Conservation (phyloP, 495 filamentous ascomycete genomes). For the Tuber magnatum region DNA sequence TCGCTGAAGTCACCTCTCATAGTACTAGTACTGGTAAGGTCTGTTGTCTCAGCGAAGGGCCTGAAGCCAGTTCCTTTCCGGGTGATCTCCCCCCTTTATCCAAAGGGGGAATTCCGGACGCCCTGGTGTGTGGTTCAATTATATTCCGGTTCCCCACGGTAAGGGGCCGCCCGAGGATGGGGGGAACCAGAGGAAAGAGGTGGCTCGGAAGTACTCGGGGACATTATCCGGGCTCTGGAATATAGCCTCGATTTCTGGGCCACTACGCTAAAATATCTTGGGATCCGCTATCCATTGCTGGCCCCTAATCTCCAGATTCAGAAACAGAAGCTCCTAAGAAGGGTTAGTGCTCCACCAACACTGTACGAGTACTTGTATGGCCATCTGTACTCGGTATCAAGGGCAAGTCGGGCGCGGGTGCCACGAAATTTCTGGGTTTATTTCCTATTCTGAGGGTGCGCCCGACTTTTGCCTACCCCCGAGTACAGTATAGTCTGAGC, state of each 20-base stretch:
- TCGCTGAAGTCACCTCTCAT: neutral
- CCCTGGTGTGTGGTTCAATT: neutral
- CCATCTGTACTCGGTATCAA: too few relatives aligned
- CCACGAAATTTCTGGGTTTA: too few relatives aligned
- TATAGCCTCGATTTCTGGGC: neutral
- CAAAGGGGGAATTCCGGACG: conserved; percentile 1
- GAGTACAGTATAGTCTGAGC: neutral
- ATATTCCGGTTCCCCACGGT: neutral
- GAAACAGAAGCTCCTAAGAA: neutral
- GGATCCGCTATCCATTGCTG: neutral
- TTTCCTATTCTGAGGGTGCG: too few relatives aligned
- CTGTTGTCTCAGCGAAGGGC: neutral
- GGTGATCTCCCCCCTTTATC: neutral
- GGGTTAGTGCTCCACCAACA: neutral
- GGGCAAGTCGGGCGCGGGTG: too few relatives aligned
- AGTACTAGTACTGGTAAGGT: neutral
- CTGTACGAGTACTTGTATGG: too few relatives aligned
- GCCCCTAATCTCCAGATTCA: neutral
- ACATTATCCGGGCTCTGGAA: neutral
- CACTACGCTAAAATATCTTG: neutral
- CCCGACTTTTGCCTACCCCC: too few relatives aligned
- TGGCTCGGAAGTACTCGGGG: neutral
- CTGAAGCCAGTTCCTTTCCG: neutral
- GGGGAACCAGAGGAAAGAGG: neutral
- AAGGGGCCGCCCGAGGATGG: neutral